Conservation (phyloP, 208 protist species). For the Leishmania major region DNA sequence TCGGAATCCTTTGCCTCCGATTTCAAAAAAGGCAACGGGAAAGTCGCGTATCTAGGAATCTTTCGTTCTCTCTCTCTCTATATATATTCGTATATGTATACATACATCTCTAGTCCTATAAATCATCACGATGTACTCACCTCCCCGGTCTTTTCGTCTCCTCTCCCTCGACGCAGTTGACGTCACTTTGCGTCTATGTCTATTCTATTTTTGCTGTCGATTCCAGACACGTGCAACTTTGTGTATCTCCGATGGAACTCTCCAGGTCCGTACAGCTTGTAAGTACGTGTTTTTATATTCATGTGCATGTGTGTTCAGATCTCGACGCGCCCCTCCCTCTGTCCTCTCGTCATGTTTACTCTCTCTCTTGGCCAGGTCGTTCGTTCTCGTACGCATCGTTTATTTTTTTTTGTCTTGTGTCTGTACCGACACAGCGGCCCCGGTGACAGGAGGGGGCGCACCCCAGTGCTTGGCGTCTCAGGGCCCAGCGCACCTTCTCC, state of each 20-base stretch:
- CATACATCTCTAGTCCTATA: neutral
- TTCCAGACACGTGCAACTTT: neutral
- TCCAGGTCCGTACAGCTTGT: neutral
- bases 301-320: neutral
- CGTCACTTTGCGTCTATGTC: too few relatives aligned
- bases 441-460: neutral
- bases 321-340: neutral
- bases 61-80: too few relatives aligned
- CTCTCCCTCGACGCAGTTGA: neutral
- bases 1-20: too few relatives aligned
- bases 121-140: neutral
- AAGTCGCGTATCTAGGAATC: too few relatives aligned
- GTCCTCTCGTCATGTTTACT: neutral
- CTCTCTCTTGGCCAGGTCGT: neutral
- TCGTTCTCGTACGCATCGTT: slow-evolving; percentile 1
- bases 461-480: neutral
- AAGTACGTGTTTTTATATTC: neutral
- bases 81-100: neutral
- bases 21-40: too few relatives aligned
- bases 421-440: neutral
- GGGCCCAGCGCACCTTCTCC: neutral
- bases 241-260: neutral
- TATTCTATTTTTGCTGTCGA: neutral
- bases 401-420: neutral
- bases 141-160: neutral